Conservation (phyloP, 495 filamentous ascomycete species). For the Neurospora sp. region DNA sequence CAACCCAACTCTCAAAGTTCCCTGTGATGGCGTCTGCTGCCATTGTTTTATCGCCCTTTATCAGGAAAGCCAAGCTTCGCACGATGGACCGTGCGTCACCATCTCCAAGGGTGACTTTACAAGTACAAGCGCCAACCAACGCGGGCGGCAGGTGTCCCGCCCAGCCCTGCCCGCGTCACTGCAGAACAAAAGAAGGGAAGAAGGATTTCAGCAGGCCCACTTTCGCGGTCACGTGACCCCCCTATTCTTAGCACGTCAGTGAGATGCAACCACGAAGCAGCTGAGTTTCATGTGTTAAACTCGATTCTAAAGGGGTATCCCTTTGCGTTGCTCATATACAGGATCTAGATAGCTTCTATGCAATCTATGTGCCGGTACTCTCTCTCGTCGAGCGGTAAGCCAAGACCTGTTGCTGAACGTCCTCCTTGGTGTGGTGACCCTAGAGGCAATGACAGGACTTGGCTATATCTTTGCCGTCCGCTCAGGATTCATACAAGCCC, state of each 20-base stretch:
- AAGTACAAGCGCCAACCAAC: too few relatives aligned
- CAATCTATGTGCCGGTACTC: neutral
- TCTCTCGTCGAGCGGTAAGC: neutral
- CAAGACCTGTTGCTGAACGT: neutral
- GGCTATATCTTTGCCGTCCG: neutral
- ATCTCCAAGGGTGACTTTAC: neutral
- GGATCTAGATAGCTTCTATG: neutral
- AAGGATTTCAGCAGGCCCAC: neutral
- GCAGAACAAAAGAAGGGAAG: neutral
- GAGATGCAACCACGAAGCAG: neutral
- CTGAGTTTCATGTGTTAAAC: neutral
- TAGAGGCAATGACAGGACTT: neutral
- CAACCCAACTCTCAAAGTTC: neutral
- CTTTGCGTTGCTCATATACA: neutral
- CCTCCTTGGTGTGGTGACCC: neutral
- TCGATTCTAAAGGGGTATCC: neutral
- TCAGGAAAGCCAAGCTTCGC: constrained; percentile 3
- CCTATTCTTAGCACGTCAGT: neutral
- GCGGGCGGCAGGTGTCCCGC: neutral
- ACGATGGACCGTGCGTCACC: constrained; percentile 4
- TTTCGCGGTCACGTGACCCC: neutral
- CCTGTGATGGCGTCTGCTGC: neutral
- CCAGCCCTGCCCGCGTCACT: neutral
- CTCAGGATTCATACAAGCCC: constrained; percentile 23
- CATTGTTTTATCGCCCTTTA: constrained; percentile 8